Percentiles rank a stretch among this genome's conserved stretches.
Evolutionary conservation across 164 flowering plant species (phyloP).

Genomic region (Cinnamomum chago): DNA sequence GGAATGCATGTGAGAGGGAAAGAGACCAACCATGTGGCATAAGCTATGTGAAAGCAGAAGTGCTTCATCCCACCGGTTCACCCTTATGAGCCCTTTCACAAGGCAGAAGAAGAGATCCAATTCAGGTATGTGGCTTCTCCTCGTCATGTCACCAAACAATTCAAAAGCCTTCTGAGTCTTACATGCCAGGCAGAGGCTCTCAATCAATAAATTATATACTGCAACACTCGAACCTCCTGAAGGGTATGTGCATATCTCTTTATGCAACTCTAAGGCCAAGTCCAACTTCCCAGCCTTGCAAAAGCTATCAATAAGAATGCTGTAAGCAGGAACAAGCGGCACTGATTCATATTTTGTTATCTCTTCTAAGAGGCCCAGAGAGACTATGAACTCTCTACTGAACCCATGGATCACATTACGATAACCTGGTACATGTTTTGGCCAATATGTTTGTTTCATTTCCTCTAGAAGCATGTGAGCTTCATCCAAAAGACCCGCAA

Average conservation of each 20-base stretch:
- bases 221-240: conserved; percentile 21
- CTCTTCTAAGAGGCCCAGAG: conserved; percentile 69
- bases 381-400: conserved; percentile 54
- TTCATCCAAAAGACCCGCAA: conserved; percentile 61
- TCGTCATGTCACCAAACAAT: conserved; percentile 60
- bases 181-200: conserved; percentile 47
- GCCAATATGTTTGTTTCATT: conserved; percentile 95
- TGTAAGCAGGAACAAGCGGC: conserved; percentile 62
- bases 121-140: conserved; percentile 53
- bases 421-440: conserved; percentile 47
- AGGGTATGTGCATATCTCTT: conserved; percentile 46
- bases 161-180: conserved; percentile 70
- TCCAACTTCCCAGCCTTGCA: conserved; percentile 73
- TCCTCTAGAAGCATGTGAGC: conserved; percentile 74
- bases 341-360: conserved; percentile 32
- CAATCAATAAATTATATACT: conserved; percentile 42
- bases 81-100: conserved; percentile 54
- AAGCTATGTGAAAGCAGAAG: conserved; percentile 60
- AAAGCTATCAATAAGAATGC: conserved; percentile 58
- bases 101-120: conserved; percentile 43
- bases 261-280: conserved; percentile 56
- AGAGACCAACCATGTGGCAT: conserved; percentile 43
- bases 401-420: conserved; percentile 85
- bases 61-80: conserved; percentile 68
- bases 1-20: not conserved